Base-by-base conservation (phyloP, 2,329 filamentous ascomycete species). In the Clarireedia paspali region DNA sequence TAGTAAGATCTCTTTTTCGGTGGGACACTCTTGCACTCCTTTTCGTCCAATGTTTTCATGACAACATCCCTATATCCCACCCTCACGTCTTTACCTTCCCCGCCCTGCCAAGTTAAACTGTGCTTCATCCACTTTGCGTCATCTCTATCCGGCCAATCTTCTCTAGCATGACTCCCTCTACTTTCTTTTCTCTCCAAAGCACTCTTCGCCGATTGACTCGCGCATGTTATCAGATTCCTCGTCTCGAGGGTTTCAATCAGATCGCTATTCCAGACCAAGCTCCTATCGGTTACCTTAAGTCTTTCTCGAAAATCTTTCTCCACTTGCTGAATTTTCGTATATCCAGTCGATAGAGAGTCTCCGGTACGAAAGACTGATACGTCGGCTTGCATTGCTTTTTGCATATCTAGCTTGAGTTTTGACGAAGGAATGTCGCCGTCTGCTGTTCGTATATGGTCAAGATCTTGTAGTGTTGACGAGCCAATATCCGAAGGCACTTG, bases 341-440 rank as follows among this genome's bases (percentile, higher is more conserved):
- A 27, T 4, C 55, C 49, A 5, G 39, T 36, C 5, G 40, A 23
- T 3, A 57, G 38, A 45, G 89, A 95, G 71, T 95, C 87, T 66
- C 96, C 89, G 45, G 89, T 96, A 71, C 92, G 83, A 88, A 97
- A 97, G 58, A 97, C 92, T 73, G 85, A 89, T 71, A 97, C 91
- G 71, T 97, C 92, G 46, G 87, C 89, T 78, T 97, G 92, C 92
- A 97, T 97, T 66, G 88, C 86, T 84, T 92, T 96, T 74, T 97
- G 92, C 92, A 97, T 97, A 64, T 85, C 84, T 59, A 87, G 81
- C 65, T 92, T 85, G 73, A 97, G 85, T 67, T 96, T 90, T 96
- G 71, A 81, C 85, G 83, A 92, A 67, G 89, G 83, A 58, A 92
- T 92, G 52, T 89, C 82, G 17, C 57, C 57, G 9, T 50, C 30